phyloP scores from a whole-genome alignment of 768 basidiomycete species.

The Termitomyces sp. region DNA sequence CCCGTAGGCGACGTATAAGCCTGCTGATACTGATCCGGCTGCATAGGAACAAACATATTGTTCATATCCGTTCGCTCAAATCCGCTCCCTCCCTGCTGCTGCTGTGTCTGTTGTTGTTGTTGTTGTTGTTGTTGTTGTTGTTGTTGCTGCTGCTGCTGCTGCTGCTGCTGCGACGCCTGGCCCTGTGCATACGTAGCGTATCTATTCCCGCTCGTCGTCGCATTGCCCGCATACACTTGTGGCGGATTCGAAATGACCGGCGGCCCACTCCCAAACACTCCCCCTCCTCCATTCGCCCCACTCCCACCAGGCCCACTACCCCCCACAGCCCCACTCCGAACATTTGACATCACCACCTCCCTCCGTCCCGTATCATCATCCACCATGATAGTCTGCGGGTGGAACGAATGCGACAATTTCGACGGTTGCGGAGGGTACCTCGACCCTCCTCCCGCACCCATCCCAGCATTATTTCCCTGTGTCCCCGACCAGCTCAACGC shows the following conservation, averaged over 20 bases:
- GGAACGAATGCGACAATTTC: slow-evolving; percentile 60
- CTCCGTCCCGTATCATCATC: slow-evolving; percentile 51
- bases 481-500: slow-evolving; percentile 44
- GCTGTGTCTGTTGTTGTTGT: slow-evolving; percentile 17
- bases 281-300: slow-evolving; percentile 28
- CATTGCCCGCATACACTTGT: slow-evolving; percentile 56
- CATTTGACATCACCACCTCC: slow-evolving; percentile 79
- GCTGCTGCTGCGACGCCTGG: slow-evolving; percentile 23
- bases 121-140: slow-evolving; percentile 26
- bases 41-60: slow-evolving; percentile 74
- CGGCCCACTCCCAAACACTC: slow-evolving; percentile 35
- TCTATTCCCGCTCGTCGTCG: slow-evolving; percentile 51
- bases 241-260: slow-evolving; percentile 70
- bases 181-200: slow-evolving; percentile 51
- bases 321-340: slow-evolving; percentile 50
- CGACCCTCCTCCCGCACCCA: slow-evolving; percentile 15
- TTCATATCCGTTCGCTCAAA: slow-evolving; percentile 62
- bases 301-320: slow-evolving; percentile 14
- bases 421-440: slow-evolving; percentile 63
- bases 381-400: slow-evolving; percentile 59
- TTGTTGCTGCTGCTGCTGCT: slow-evolving; percentile 22
- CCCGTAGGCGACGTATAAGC: slow-evolving; percentile 38
- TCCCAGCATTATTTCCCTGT: slow-evolving; percentile 17
- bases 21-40: slow-evolving; percentile 72
- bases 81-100: slow-evolving; percentile 20